A percentile compares a stretch with the other conserved stretches of the same genome.
Evolutionary conservation across 306 rosid genomes (phyloP).

Genomic region (Ochetophila trinervis): DNA sequence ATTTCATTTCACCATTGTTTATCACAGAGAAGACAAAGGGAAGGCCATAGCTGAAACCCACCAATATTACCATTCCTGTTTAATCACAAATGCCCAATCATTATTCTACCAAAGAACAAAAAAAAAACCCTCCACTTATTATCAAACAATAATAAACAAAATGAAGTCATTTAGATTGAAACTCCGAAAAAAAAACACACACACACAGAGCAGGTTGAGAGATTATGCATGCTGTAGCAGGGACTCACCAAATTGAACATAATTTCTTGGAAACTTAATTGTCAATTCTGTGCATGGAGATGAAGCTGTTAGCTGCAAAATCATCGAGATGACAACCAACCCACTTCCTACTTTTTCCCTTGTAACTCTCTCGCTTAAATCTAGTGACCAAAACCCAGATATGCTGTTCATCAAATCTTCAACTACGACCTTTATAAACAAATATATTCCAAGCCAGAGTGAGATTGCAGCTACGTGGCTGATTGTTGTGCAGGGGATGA

Average conservation of each 20-base stretch:
- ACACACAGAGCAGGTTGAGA: too few species aligned
- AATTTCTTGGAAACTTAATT: slow-evolving; percentile 13
- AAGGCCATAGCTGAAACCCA: slow-evolving; percentile 52
- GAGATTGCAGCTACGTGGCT: slow-evolving; percentile 27
- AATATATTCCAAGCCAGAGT: slow-evolving; percentile 37
- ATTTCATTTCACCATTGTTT: slow-evolving; percentile 44
- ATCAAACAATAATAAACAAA: too few species aligned
- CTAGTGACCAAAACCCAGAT: slow-evolving; percentile 54
- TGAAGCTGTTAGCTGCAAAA: slow-evolving; percentile 37
- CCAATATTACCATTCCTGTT: slow-evolving; percentile 52
- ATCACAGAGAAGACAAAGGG: slow-evolving; percentile 52
- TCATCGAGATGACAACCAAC: slow-evolving; percentile 42
- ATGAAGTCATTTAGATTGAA: too few species aligned
- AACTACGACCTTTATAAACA: slow-evolving; percentile 41
- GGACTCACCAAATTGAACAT: slow-evolving; percentile 43
- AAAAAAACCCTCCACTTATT: too few species aligned
- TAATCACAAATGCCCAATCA: not conserved
- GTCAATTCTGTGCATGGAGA: slow-evolving; percentile 1
- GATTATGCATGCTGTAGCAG: not conserved
- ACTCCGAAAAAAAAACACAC: not conserved
- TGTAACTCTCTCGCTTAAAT: slow-evolving; percentile 57
- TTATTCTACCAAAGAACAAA: not conserved
- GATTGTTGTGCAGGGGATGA: slow-evolving; percentile 23
- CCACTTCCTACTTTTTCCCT: slow-evolving; percentile 62
- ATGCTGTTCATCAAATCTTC: slow-evolving; percentile 36